Percentiles rank a stretch among this genome's conserved stretches.
These are phyloP conservation scores for Anaeromyces robustus DNA, from an alignment of 192 early-diverging fungal genomes.

Conservation along the genomic window DNA sequence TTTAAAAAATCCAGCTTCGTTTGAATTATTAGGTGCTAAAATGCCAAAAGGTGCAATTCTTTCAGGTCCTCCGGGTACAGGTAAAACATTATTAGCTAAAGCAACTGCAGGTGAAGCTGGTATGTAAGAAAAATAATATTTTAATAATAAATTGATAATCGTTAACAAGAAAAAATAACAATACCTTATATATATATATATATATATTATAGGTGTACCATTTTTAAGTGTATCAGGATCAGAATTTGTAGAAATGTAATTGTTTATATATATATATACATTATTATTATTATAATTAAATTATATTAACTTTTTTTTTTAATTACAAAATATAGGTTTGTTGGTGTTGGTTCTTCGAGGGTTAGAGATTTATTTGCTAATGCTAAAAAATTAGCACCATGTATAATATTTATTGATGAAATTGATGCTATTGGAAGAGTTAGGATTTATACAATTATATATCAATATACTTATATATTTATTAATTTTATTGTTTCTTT, in stretches of 20 bases:
- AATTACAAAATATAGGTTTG: constrained; percentile 39
- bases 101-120: constrained; percentile 98
- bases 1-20: constrained; percentile 69
- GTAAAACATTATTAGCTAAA: constrained; percentile 97
- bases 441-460: not conserved
- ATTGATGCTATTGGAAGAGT: constrained; percentile 92
- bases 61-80: constrained; percentile 79
- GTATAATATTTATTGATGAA: constrained; percentile 99
- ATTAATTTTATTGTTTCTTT: no score
- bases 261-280: no score
- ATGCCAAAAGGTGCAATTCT: constrained; percentile 97
- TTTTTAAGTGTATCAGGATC: constrained; percentile 98
- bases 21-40: constrained; percentile 90
- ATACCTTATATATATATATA: no score
- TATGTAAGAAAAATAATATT: not conserved
- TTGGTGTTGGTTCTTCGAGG: constrained; percentile 84
- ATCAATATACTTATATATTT: no score
- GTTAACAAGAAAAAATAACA: no score
- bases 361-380: constrained; percentile 93
- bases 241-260: constrained; percentile 92
- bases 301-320: not conserved
- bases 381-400: constrained; percentile 93
- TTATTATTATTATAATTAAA: not conserved
- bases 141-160: no score
- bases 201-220: constrained; percentile 41